Evolutionary conservation across 2,329 filamentous ascomycete species (phyloP), one percentile per base, ranked within the genome.

Genomic region (Alternaria sp.): DNA sequence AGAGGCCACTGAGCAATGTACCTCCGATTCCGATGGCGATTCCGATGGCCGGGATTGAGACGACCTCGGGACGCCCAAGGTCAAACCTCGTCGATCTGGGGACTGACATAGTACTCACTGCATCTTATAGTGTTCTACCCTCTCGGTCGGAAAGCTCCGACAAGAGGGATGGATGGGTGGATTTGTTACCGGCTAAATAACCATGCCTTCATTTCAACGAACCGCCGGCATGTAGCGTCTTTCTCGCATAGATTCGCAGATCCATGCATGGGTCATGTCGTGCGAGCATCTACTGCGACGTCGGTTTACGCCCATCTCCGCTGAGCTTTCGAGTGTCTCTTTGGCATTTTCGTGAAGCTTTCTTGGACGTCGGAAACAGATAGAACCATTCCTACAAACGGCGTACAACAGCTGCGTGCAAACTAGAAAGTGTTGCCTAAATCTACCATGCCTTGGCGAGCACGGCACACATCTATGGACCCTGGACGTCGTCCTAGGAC

Each of bases 151-250:
- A 68, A 50, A 66, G 49, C 32, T 50, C 61, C 54, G 67, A 69
- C 21, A 74, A 68, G 54, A 56, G n/a, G 21, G 49, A 40, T 40
- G 36, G 36, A 17, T 40, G 36, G 36, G 36, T 40, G 59, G 51
- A 62, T 63, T 70, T 54, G 21, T 23, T 57, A 55, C 70, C 72
- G 72, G 74, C 64, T 73, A 69, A 74, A 71, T 69, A 40, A 57
- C 47, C n/a, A n/a, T 44, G 43, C 52, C 56, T 46, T 36, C n/a
- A n/a, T 46, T 52, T 15, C 30, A 23, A 36, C 30, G 13, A 52
- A 40, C 30, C 19, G 17, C 36, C n/a, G 3, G n/a, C 32, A 43
- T n/a, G 36, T 25, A 12, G 23, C 32, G 17, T 44, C 21, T 54
- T 28, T 25, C 52, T 54, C 40, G 36, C 30, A 54, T 26, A 25